Evolutionary conservation across 2,329 filamentous ascomycete genomes (phyloP), one percentile per base, ranked within the genome.

Genomic region (Dothideomycetes sp.): DNA sequence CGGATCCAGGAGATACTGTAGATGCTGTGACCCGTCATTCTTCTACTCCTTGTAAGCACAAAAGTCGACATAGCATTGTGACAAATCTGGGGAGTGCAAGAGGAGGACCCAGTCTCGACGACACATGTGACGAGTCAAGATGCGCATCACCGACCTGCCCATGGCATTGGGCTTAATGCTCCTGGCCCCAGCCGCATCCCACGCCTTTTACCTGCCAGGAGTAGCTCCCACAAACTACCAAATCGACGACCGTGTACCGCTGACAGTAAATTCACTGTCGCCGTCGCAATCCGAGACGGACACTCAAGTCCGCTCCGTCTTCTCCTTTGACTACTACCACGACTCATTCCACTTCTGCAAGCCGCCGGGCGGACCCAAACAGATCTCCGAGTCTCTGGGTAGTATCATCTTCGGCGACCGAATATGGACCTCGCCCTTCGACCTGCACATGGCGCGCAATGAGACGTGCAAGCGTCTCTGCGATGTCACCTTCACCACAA

Each of bases 351-450:
- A 84, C 56, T 94, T 95, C 68, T 98, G 91, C 63, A 66, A 74
- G 51, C 91, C 89, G 2, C 66, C 82, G 41, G 79, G 71, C 45
- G 85, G 85, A 2, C 79, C 87, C 7, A 62, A 88, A 58, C 75
- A 83, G 66, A 77, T 94, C 16, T 80, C 84, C 31, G 91, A 95
- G 65, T 91, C 84, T 48, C 63, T 98, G 47, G 91, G 91, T 17
- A 95, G 89, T 69, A 98, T 98, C 57, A 65, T 98, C 37, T 98
- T 98, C 52, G 91, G 91, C 50, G 91, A 98, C 64, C 78, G 91
- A 41, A 98, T 98, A 65, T 86, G 86, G 66, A 94, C 86, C n/a
- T 96, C 89, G 27, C 85, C 89, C 0, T 94, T 94, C 56, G 78
- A 94, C 56, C 69, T 96, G 45, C 75, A 77, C 49, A 95, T 98